A percentile compares a stretch with the other conserved stretches of the same genome.
Conservation (phyloP, 192 early-diverging fungal genomes). For the Backusella luteola region DNA sequence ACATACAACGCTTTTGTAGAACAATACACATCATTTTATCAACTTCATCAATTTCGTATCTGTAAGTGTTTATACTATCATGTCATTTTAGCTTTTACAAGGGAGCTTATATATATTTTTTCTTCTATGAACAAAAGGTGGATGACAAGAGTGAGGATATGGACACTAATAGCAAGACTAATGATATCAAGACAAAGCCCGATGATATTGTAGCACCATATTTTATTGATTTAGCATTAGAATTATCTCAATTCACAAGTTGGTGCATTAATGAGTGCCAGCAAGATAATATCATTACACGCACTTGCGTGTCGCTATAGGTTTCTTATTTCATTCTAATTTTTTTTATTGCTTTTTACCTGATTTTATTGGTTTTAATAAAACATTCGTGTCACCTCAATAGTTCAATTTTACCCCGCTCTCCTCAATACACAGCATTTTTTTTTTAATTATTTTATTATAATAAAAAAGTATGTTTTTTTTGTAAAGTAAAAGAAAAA, state of each 20-base stretch:
- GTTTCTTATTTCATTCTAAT: background rate
- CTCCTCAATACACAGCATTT: background rate
- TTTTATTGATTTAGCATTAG: constrained; percentile 23
- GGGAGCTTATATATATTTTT: background rate
- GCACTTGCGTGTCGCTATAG: background rate
- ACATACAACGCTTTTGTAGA: constrained; percentile 27
- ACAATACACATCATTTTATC: constrained; percentile 57
- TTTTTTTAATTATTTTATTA: constrained; percentile 1
- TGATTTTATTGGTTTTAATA: background rate
- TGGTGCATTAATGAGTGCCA: background rate
- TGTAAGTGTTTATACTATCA: constrained; percentile 27
- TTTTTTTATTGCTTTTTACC: background rate
- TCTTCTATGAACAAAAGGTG: background rate
- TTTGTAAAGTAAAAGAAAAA: background rate
- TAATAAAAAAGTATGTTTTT: background rate
- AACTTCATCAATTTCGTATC: constrained; percentile 62
- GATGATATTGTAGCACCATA: constrained; percentile 25
- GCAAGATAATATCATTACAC: background rate
- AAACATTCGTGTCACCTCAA: background rate
- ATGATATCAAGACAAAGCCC: background rate
- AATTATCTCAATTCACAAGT: constrained; percentile 18
- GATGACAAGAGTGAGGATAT: background rate
- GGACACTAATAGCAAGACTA: background rate
- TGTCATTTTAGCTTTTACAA: background rate
- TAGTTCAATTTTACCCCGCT: background rate